phyloP scores from a whole-genome alignment of 2,329 filamentous ascomycete genomes.

The Aspergillus sp. region DNA sequence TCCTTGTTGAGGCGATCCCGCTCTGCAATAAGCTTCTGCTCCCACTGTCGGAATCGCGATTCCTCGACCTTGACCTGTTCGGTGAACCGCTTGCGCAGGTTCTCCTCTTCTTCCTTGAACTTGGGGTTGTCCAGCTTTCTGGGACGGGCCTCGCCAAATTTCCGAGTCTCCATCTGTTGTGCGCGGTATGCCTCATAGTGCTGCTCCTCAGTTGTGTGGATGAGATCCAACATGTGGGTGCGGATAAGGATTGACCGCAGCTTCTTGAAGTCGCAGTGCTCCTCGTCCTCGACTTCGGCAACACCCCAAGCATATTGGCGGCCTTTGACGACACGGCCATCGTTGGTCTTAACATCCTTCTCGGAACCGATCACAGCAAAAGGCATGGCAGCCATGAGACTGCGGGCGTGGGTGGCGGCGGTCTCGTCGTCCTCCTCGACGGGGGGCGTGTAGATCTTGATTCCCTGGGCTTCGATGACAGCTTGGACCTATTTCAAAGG shows the following conservation, averaged over 20 bases:
- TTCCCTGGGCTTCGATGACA: constrained; percentile 96
- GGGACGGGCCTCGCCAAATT: constrained; percentile 96
- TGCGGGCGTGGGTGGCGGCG: constrained; percentile 90
- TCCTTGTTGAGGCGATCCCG: constrained; percentile 99
- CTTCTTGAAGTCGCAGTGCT: constrained; percentile 99
- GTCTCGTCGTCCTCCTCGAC: constrained; percentile 98
- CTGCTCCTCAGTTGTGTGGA: constrained; percentile 98
- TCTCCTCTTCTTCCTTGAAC: constrained; percentile 99
- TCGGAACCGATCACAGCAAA: constrained; percentile 99
- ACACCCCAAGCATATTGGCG: constrained; percentile 99
- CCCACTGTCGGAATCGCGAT: constrained; percentile 98
- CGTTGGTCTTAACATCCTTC: constrained; percentile 96
- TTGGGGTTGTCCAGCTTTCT: constrained; percentile 99
- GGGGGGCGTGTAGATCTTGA: constrained; percentile 99
- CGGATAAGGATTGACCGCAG: constrained; percentile 97
- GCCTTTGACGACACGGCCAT: constrained; percentile 97
- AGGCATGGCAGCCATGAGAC: constrained; percentile 94
- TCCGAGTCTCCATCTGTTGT: constrained; percentile 99
- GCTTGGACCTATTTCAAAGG: constrained; percentile 71
- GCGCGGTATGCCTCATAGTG: constrained; percentile 99
- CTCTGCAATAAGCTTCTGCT: constrained; percentile 99
- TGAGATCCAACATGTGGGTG: constrained; percentile 99
- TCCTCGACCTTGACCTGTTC: constrained; percentile 99
- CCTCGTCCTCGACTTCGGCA: constrained; percentile 98
- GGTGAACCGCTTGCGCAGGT: constrained; percentile 96